Conservation (phyloP, 2,329 filamentous ascomycete genomes). For the Xylaria sp. region DNA sequence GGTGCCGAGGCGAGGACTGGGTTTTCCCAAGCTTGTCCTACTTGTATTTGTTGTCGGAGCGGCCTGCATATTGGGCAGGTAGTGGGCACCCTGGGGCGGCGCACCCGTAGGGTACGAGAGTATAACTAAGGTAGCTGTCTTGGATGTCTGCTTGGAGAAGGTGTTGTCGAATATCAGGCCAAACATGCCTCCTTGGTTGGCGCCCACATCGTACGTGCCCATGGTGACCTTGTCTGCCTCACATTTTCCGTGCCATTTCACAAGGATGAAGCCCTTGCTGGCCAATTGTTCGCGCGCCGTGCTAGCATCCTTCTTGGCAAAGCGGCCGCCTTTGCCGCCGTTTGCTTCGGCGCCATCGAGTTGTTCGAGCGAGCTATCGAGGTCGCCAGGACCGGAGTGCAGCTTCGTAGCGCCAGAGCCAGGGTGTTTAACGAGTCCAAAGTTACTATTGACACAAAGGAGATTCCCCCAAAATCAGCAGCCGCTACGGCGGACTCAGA, state of each 20-base stretch:
- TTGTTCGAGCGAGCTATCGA: constrained; percentile 61
- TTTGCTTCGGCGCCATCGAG: constrained; percentile 48
- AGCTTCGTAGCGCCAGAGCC: constrained; percentile 71
- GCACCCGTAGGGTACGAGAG: constrained; percentile 90
- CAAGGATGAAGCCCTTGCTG: constrained; percentile 74
- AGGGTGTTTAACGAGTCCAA: constrained; percentile 97
- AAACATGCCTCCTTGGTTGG: constrained; percentile 88
- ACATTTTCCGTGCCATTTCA: constrained; percentile 93
- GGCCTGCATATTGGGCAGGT: constrained; percentile 70
- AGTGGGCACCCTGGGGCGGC: constrained; percentile 78
- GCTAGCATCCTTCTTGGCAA: constrained; percentile 66
- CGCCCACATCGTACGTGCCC: constrained; percentile 83
- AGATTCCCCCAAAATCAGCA: constrained; percentile 17
- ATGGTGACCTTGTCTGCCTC: constrained; percentile 96
- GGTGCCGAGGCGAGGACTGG: constrained; percentile 58
- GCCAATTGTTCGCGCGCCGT: constrained; percentile 72
- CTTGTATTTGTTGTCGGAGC: constrained; percentile 53
- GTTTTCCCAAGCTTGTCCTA: constrained; percentile 64
- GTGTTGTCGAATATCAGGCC: constrained; percentile 98
- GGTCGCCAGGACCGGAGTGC: constrained; percentile 57
- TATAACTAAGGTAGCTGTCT: constrained; percentile 93
- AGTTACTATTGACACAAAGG: constrained; percentile 69
- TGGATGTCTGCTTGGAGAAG: constrained; percentile 94
- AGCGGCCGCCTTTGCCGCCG: constrained; percentile 58
- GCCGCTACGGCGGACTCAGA: not conserved